Evolutionary conservation across 2,329 filamentous ascomycete genomes (phyloP), one percentile per base, ranked within the genome.

Genomic region (Xylariaceae sp.): DNA sequence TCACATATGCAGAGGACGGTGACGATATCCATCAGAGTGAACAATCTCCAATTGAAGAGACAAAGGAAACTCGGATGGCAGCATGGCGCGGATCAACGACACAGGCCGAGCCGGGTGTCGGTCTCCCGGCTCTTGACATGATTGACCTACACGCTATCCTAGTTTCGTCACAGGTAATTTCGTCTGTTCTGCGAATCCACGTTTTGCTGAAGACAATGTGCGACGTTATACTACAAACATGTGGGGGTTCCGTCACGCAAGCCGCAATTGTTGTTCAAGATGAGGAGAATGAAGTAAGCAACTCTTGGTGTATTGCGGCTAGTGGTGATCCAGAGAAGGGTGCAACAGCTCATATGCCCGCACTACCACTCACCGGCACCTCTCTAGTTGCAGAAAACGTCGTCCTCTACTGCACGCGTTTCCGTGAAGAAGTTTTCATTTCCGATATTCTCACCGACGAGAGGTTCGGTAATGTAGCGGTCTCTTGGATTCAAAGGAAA

Each of bases 181-280:
- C 88, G 4, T 91, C 87, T 15, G 86, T 91, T 47, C 71, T 92
- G 10, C 81, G 87, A 59, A 81, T 92, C 12, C 87, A 92, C 59
- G 81, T 86, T 62, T 77, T 92, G 3, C 78, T 92, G 56, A 85
- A 86, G 64, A 91, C 88, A 40, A 89, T 92, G 83, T 89, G 87
- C 61, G 84, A 89, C 57, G 88, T 92, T 57, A 89, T 92, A 46
- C 70, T 92, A 22, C 86, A 91, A 61, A 89, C 86, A 0, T 90
- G 87, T 48, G 87, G 87, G 37, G 81, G 82, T 30, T 78, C 82
- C 7, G 87, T 86, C 8, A 86, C 86, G 2, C 75, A 87, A 5
- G 87, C 86, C 16, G 87, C 86, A 13, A 87, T 92, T 49, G 78
- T 90, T 19, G 83, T 90, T 8, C 84, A 88, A 62, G 86, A 88